These are phyloP conservation scores for Aspergillus tanneri DNA, from an alignment of 2,329 filamentous ascomycete species.

Conservation along the genomic window DNA sequence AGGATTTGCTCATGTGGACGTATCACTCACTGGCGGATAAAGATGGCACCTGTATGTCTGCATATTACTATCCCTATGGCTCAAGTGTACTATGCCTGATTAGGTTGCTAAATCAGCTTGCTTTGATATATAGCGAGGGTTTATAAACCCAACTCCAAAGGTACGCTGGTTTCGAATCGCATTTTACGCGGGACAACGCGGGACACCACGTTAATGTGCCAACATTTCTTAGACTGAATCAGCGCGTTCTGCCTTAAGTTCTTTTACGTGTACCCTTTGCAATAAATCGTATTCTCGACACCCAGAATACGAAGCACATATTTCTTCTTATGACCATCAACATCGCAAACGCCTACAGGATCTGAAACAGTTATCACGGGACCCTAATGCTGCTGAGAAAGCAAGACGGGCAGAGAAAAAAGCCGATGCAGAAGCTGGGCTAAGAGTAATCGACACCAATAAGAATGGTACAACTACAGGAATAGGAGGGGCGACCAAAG, in stretches of 20 bases:
- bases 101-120: not conserved
- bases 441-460: constrained; percentile 38
- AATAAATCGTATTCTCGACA: constrained; percentile 92
- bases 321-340: constrained; percentile 90
- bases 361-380: constrained; percentile 47
- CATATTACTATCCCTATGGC: not conserved
- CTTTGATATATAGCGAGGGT: constrained; percentile 40
- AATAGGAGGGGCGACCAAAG: constrained; percentile 23
- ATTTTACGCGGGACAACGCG: too few relatives aligned
- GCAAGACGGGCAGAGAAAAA: constrained; percentile 44
- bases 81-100: not conserved
- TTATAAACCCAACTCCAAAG: constrained; percentile 50
- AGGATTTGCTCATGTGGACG: not conserved
- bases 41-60: constrained; percentile 37
- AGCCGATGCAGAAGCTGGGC: constrained; percentile 43
- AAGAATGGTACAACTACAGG: constrained; percentile 19
- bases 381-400: constrained; percentile 45
- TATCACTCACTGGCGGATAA: not conserved
- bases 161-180: too few relatives aligned
- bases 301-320: constrained; percentile 94
- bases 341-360: constrained; percentile 70
- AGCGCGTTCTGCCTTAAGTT: constrained; percentile 73
- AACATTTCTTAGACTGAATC: constrained; percentile 50
- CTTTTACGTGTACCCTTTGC: constrained; percentile 84
- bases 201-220: too few relatives aligned